phyloP scores from a whole-genome alignment of 2,329 filamentous ascomycete species.

The Corniculantispora saksenae region DNA sequence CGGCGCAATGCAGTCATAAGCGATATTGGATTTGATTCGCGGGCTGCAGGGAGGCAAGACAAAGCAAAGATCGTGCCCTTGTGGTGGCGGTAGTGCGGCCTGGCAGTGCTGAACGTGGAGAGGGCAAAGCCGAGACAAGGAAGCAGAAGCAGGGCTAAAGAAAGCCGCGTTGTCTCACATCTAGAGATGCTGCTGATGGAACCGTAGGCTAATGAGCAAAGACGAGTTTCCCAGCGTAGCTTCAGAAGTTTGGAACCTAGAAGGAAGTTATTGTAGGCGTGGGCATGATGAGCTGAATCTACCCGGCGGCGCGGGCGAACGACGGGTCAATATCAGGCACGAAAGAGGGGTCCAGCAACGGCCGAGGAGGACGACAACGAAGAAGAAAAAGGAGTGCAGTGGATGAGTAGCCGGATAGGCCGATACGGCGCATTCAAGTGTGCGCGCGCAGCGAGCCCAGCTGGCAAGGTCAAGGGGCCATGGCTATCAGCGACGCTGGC shows the following conservation, averaged over 20 bases:
- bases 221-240: background rate
- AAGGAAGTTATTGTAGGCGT: too few species aligned
- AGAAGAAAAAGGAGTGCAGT: too few species aligned
- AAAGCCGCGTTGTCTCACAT: background rate
- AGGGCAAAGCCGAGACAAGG: background rate
- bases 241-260: background rate
- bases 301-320: too few species aligned
- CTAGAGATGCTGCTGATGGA: background rate
- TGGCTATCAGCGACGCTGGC: background rate
- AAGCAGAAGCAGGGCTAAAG: background rate
- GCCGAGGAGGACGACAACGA: too few species aligned
- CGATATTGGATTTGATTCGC: background rate
- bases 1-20: too few species aligned
- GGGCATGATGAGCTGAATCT: too few species aligned
- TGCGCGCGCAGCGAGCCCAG: background rate
- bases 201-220: background rate
- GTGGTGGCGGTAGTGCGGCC: background rate
- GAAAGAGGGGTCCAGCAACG: too few species aligned
- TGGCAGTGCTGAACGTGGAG: background rate
- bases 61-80: background rate
- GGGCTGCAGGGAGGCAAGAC: background rate
- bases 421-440: too few species aligned
- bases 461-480: background rate
- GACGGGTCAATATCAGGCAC: too few species aligned
- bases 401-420: too few species aligned